Conservation (phyloP, 495 filamentous ascomycete genomes). For the Neurospora sp. region DNA sequence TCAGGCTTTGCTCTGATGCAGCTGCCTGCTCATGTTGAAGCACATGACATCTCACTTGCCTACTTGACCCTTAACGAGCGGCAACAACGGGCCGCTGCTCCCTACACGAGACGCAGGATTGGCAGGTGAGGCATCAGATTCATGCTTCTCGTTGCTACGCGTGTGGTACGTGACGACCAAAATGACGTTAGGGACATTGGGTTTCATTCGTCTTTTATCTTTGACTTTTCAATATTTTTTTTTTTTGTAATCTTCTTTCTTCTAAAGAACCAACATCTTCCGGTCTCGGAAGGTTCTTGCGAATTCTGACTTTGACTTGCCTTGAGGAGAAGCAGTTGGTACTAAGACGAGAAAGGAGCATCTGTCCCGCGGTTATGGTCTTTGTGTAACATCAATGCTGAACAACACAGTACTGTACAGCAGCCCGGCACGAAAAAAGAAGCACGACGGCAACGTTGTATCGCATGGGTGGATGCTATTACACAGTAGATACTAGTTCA, state of each 20-base stretch:
- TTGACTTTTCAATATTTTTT: not conserved
- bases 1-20: not conserved
- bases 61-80: not conserved
- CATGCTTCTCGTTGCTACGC: not conserved
- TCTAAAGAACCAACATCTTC: not conserved
- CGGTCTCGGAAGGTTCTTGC: not conserved
- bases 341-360: not conserved
- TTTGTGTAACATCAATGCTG: not conserved
- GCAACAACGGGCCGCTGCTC: not conserved
- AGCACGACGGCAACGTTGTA: not conserved
- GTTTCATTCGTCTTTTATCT: not conserved
- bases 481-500: not conserved
- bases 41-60: not conserved
- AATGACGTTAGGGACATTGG: not conserved
- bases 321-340: not conserved
- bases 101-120: not conserved
- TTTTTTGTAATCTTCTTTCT: not conserved
- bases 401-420: not conserved
- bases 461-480: not conserved
- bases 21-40: not conserved
- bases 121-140: not conserved
- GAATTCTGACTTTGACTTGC: not conserved
- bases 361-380: not conserved
- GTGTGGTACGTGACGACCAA: not conserved
- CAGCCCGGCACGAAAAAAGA: not conserved